These are phyloP conservation scores for Papiliotrema laurentii DNA, from an alignment of 1,284 basidiomycete genomes.

Conservation along the genomic window DNA sequence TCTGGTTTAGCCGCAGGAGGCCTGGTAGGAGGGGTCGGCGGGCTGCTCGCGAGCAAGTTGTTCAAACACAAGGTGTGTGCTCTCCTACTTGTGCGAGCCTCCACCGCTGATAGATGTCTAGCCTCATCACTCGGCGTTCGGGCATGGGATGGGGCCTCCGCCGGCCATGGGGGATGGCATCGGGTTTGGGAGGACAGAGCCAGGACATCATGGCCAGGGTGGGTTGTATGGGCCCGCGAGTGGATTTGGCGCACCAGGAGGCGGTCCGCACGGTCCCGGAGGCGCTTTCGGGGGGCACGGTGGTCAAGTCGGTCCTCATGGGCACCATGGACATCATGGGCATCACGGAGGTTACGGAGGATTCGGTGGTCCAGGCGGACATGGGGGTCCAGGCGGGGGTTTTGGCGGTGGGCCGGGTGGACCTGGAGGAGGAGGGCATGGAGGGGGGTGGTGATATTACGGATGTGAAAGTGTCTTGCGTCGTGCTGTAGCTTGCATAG, in stretches of 20 bases:
- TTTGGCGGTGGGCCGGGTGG: not conserved
- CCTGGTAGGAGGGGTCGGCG: not conserved
- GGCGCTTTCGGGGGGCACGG: constrained; percentile 3
- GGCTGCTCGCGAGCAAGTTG: not conserved
- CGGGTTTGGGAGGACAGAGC: constrained; percentile 12
- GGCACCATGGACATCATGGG: constrained; percentile 4
- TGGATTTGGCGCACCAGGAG: too few species aligned
- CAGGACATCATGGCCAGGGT: constrained; percentile 4
- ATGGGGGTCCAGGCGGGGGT: constrained; percentile 4
- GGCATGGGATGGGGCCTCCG: constrained; percentile 30
- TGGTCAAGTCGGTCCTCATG: not conserved
- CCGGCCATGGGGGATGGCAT: constrained; percentile 28
- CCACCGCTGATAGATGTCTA: not conserved
- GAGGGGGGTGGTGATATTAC: too few species aligned
- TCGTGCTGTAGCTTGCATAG: too few species aligned
- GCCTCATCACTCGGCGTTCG: constrained; percentile 6
- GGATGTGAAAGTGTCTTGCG: too few species aligned
- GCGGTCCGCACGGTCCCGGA: constrained; percentile 5
- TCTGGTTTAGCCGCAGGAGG: not conserved
- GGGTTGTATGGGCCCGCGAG: too few species aligned
- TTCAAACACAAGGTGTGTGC: not conserved
- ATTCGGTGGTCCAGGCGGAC: constrained; percentile 1
- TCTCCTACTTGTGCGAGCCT: not conserved
- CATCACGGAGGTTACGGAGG: constrained; percentile 4
- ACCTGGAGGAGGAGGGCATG: constrained; percentile 3